These are phyloP conservation scores for Andrographis paniculata DNA, from an alignment of 305 asterid genomes.

Conservation along the genomic window DNA sequence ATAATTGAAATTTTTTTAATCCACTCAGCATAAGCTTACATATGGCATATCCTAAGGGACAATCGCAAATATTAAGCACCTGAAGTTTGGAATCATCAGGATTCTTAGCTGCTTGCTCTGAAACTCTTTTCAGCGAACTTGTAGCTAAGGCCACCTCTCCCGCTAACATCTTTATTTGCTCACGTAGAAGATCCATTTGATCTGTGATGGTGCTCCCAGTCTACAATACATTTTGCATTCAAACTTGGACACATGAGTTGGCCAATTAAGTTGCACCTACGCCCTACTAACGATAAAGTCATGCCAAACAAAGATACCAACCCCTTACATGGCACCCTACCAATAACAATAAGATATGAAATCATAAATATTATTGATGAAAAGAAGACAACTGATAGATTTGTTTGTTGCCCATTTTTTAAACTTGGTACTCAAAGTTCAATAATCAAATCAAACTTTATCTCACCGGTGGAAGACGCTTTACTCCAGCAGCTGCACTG, in stretches of 20 bases:
- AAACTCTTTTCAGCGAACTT: conserved; percentile 70
- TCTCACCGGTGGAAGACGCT: conserved; percentile 60
- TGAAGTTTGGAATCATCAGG: conserved; percentile 55
- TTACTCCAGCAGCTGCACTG: conserved; percentile 53
- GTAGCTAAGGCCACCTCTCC: conserved; percentile 77
- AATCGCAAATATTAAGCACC: conserved; percentile 26
- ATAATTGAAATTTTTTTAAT: too few relatives aligned
- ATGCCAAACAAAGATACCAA: neutral
- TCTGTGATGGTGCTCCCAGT: conserved; percentile 75
- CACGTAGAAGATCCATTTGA: conserved; percentile 80
- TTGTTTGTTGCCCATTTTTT: neutral
- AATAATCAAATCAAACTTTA: conserved; percentile 16
- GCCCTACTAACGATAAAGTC: conserved; percentile 11
- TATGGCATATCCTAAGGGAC: neutral
- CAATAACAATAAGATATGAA: neutral
- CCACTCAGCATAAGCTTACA: neutral
- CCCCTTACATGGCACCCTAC: neutral
- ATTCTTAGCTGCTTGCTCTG: conserved; percentile 51
- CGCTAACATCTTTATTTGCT: conserved; percentile 82
- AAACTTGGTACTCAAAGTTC: conserved; percentile 6
- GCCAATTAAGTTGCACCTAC: too few relatives aligned
- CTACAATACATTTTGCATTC: conserved; percentile 33
- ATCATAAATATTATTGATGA: neutral
- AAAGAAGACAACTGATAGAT: neutral
- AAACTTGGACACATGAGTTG: too few relatives aligned